These are phyloP conservation scores for Vitis cinerea DNA, from an alignment of 164 flowering plant species.

Conservation along the genomic window DNA sequence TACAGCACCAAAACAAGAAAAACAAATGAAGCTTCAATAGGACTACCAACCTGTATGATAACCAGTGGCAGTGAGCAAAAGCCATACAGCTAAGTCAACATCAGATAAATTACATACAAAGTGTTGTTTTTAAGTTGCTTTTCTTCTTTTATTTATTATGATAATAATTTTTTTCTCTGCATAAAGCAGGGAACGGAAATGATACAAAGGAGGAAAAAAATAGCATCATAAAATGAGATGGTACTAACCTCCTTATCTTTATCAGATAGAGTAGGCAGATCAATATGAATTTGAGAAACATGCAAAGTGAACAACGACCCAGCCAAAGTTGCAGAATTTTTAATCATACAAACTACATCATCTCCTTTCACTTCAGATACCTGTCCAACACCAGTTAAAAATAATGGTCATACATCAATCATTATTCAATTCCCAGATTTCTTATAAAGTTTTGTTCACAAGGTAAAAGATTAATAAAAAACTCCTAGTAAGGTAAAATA, in stretches of 20 bases:
- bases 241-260: constrained; percentile 72
- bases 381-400: constrained; percentile 33
- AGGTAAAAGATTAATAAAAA: too few relatives aligned
- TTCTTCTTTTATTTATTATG: too few relatives aligned
- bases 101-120: too few relatives aligned
- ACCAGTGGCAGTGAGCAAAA: too few relatives aligned
- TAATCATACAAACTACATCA: constrained; percentile 72
- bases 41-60: too few relatives aligned
- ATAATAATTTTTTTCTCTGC: too few relatives aligned
- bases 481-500: too few relatives aligned
- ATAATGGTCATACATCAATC: neutral
- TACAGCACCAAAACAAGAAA: too few relatives aligned
- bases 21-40: too few relatives aligned
- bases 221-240: neutral
- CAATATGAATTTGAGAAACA: constrained; percentile 73
- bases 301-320: constrained; percentile 83
- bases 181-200: neutral
- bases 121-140: too few relatives aligned
- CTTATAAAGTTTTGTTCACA: neutral
- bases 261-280: constrained; percentile 75
- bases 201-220: neutral
- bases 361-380: constrained; percentile 68
- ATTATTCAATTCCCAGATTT: neutral
- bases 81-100: too few relatives aligned
- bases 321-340: constrained; percentile 75